These are phyloP conservation scores for Raphanus sativus DNA, from an alignment of 345 rosid genomes.

Conservation along the genomic window DNA sequence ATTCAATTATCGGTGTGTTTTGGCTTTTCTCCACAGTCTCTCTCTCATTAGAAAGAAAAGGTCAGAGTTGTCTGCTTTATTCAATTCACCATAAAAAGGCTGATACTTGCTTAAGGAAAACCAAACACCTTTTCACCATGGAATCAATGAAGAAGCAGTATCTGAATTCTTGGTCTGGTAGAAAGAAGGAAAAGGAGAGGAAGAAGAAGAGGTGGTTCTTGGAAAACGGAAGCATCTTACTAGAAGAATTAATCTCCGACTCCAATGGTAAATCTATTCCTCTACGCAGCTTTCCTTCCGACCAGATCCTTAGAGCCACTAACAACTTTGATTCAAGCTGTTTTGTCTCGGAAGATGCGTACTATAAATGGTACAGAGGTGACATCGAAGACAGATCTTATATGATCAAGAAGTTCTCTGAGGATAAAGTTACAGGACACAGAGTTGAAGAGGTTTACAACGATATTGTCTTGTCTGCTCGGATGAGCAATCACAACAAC, in stretches of 20 bases:
- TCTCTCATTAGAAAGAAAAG: neutral
- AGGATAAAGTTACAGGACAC: neutral
- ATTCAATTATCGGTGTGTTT: no score
- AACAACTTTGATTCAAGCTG: neutral
- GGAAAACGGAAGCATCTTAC: neutral
- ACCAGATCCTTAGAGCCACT: neutral
- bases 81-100: neutral
- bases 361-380: neutral
- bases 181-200: neutral
- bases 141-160: neutral
- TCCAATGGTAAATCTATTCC: neutral
- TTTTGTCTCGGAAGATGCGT: neutral
- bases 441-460: neutral
- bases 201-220: neutral
- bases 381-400: neutral
- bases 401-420: neutral
- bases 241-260: neutral
- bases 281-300: neutral
- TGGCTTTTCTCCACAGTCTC: neutral
- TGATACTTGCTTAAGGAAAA: neutral
- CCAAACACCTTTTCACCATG: neutral
- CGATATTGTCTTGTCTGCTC: neutral
- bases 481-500: neutral
- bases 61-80: neutral
- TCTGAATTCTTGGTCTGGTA: neutral